phyloP scores from a whole-genome alignment of 148 eudicot genomes.

The Fagopyrum homotropicum region DNA sequence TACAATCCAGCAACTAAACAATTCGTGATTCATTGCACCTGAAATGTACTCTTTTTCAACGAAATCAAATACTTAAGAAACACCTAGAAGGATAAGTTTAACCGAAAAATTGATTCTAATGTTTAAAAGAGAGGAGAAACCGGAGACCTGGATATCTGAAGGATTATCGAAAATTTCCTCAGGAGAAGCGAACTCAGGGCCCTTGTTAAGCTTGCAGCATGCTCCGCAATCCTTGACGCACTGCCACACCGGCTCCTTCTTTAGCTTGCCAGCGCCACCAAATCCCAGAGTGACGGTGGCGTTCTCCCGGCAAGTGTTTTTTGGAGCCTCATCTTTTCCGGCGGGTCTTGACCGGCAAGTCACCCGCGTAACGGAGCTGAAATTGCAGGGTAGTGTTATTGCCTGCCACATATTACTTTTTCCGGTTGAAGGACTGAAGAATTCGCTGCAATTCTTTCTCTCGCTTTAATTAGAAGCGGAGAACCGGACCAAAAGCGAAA shows the following conservation, averaged over 20 bases:
- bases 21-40: background rate
- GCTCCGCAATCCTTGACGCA: conserved; percentile 82
- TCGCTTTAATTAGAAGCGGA: too few relatives aligned
- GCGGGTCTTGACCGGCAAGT: background rate
- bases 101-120: background rate
- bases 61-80: background rate
- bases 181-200: conserved; percentile 71
- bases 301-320: conserved; percentile 1
- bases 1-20: background rate
- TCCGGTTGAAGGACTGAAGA: too few relatives aligned
- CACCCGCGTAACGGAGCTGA: background rate
- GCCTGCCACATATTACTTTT: background rate
- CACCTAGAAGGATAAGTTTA: background rate
- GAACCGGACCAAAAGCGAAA: too few relatives aligned
- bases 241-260: conserved; percentile 66
- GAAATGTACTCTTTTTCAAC: background rate
- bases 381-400: background rate
- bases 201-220: conserved; percentile 87
- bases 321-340: background rate
- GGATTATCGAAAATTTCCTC: conserved; percentile 73
- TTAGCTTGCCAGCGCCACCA: conserved; percentile 24
- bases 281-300: background rate
- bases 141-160: conserved; percentile 52
- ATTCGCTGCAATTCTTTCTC: too few relatives aligned
- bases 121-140: background rate